Conservation (phyloP, 2,329 filamentous ascomycete genomes). For the Nemania bipapillata region DNA sequence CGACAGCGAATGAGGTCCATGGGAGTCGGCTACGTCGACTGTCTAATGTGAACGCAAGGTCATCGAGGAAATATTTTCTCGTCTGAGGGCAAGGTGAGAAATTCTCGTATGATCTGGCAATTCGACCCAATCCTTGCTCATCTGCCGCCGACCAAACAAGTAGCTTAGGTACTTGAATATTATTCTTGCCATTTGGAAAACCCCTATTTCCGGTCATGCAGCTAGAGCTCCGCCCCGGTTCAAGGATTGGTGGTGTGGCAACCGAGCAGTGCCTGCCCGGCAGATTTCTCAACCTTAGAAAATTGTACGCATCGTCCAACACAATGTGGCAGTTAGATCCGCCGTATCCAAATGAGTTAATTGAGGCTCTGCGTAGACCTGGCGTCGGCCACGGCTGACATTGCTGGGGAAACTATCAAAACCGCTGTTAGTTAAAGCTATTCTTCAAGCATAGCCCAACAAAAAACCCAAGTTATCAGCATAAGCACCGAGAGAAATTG, state of each 20-base stretch:
- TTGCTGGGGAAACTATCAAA: not conserved
- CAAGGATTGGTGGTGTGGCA: not conserved
- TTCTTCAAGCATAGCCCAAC: too few relatives aligned
- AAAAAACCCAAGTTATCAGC: too few relatives aligned
- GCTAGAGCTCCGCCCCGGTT: not conserved
- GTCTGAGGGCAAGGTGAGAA: not conserved
- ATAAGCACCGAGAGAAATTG: too few relatives aligned
- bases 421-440: not conserved
- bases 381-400: not conserved
- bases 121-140: not conserved
- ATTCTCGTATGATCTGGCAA: not conserved
- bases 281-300: not conserved
- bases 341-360: constrained; percentile 39
- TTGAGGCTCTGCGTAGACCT: constrained; percentile 11
- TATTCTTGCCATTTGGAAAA: not conserved
- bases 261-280: not conserved
- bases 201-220: not conserved
- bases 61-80: not conserved
- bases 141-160: not conserved
- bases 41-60: not conserved
- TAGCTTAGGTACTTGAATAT: not conserved
- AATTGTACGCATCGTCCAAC: constrained; percentile 7
- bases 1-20: not conserved
- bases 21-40: not conserved
- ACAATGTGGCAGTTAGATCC: constrained; percentile 33